Evolutionary conservation across 352 stramenopile species (phyloP).

Genomic region (Halophytophthora polymorphica): DNA sequence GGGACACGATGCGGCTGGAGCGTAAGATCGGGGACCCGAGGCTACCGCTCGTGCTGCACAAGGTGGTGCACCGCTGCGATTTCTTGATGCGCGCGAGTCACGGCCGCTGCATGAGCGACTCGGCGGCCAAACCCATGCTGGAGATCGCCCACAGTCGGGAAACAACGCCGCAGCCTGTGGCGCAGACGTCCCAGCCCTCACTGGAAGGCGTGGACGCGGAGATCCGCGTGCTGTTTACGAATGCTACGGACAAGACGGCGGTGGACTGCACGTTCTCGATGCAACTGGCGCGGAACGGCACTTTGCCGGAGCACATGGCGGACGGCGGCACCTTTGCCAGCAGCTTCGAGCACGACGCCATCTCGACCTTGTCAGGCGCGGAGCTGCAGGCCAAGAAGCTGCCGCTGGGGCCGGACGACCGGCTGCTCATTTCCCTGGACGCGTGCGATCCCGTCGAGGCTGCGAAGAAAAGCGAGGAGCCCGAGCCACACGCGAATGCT

Average conservation of each 20-base stretch:
- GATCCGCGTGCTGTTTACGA: slow-evolving; percentile 41
- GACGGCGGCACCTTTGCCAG: slow-evolving; percentile 37
- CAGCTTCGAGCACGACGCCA: slow-evolving; percentile 55
- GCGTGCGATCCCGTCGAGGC: slow-evolving; percentile 19
- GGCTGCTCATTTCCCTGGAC: slow-evolving; percentile 63
- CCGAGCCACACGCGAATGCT: too few relatives aligned
- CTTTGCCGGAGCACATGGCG: slow-evolving; percentile 18
- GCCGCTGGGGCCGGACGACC: slow-evolving; percentile 23
- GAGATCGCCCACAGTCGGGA: slow-evolving; percentile 32
- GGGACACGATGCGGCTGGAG: slow-evolving; percentile 61
- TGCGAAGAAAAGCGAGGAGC: slow-evolving; percentile 3
- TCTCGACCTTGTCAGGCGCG: slow-evolving; percentile 45
- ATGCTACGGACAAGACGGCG: slow-evolving; percentile 19
- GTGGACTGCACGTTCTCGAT: slow-evolving; percentile 42
- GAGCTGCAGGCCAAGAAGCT: slow-evolving; percentile 46
- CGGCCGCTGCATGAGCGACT: slow-evolving; percentile 55
- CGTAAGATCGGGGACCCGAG: slow-evolving; percentile 27
- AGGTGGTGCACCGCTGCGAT: slow-evolving; percentile 71
- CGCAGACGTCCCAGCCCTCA: background rate
- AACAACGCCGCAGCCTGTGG: slow-evolving; percentile 1
- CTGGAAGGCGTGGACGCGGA: slow-evolving; percentile 17
- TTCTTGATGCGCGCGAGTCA: slow-evolving; percentile 76
- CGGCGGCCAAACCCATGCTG: slow-evolving; percentile 42
- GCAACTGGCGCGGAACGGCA: slow-evolving; percentile 21
- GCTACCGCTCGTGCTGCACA: slow-evolving; percentile 40